Base-by-base conservation (phyloP, 768 basidiomycete genomes). In the Leucocoprinus leucothites region DNA sequence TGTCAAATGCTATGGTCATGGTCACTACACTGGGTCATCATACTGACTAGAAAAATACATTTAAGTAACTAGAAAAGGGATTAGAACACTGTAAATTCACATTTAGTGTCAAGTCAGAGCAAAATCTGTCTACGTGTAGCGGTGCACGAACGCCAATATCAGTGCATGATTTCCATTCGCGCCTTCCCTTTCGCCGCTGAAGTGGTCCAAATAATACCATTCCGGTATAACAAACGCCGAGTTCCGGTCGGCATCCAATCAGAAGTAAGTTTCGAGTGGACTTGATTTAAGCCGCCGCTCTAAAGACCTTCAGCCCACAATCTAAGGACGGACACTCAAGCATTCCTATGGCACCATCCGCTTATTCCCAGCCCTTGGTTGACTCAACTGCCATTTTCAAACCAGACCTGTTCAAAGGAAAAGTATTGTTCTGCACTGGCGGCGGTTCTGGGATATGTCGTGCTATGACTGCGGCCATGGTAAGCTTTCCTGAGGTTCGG, bases 391-490 rank as follows among this genome's bases (percentile, higher is more conserved):
- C 79, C 40, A 73, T 89, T 52, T 98, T 96, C 79, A 86, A 83
- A 61, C 65, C 73, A 1, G 86, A 90, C 60, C 78, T 98, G 26
- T 96, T 96, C 82, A 83, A 85, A 59, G 93, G 89, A 57, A 97
- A 95, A 67, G 91, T 95, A 19, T 74, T 91, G 3, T 90, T 92
- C 71, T 93, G 89, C 71, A 96, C 94, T 0, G 94, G 94, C 35
- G 94, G 93, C 14, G 89, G 89, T 1, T 91, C 91, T 56, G 96
- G 95, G 14, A 98, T 99, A 71, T 93, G 94, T 74, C 86, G 87
- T 61, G 82, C 74, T 47, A 94, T 96, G 87, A 89, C 89, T 34
- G 83, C 91, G 64, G 81, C 86, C 19, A 75, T 96, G 64, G 91
- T 94, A 69, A 47, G 84, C 70, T 49, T 38, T 40, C 25, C 26